Conservation (phyloP, 164 flowering plant genomes). For the Magnolia officinalis region DNA sequence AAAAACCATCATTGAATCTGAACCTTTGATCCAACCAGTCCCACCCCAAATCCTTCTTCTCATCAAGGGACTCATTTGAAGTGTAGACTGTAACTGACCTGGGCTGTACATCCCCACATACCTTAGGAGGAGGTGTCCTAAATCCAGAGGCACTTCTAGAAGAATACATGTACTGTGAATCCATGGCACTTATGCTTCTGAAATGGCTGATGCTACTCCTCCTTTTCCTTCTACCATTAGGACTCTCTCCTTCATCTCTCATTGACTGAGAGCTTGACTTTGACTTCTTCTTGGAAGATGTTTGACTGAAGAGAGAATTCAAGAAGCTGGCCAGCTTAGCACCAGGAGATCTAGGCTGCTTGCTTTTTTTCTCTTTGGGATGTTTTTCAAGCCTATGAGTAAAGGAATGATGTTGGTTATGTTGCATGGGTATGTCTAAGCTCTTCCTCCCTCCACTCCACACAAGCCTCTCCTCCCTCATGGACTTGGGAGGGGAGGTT, state of each 20-base stretch:
- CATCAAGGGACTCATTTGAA: slow-evolving; percentile 12
- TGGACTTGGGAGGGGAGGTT: slow-evolving; percentile 21
- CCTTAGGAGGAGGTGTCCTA: slow-evolving; percentile 56
- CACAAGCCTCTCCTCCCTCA: slow-evolving; percentile 26
- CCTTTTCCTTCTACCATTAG: slow-evolving; percentile 43
- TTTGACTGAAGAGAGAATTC: slow-evolving; percentile 34
- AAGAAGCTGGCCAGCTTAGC: slow-evolving; percentile 33
- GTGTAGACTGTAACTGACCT: slow-evolving; percentile 15
- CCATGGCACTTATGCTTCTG: slow-evolving; percentile 7
- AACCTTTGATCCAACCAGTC: slow-evolving; percentile 38
- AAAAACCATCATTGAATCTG: slow-evolving; percentile 25
- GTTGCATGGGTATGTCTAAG: slow-evolving; percentile 45
- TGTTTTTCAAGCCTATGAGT: slow-evolving; percentile 13
- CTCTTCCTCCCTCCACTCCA: slow-evolving; percentile 59
- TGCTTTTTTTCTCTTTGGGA: slow-evolving; percentile 41
- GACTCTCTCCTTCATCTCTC: slow-evolving; percentile 50
- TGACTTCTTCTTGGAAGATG: slow-evolving; percentile 67
- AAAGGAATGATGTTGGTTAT: slow-evolving; percentile 17
- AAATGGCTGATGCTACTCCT: slow-evolving; percentile 41
- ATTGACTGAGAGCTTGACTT: slow-evolving; percentile 37
- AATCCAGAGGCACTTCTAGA: slow-evolving; percentile 47
- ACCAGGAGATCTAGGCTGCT: slow-evolving; percentile 90
- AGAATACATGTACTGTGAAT: slow-evolving; percentile 19
- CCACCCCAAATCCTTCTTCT: slow-evolving; percentile 23
- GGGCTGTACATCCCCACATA: slow-evolving; percentile 31